phyloP scores from a whole-genome alignment of 163 green algal species.

The Scenedesmus sp. region DNA sequence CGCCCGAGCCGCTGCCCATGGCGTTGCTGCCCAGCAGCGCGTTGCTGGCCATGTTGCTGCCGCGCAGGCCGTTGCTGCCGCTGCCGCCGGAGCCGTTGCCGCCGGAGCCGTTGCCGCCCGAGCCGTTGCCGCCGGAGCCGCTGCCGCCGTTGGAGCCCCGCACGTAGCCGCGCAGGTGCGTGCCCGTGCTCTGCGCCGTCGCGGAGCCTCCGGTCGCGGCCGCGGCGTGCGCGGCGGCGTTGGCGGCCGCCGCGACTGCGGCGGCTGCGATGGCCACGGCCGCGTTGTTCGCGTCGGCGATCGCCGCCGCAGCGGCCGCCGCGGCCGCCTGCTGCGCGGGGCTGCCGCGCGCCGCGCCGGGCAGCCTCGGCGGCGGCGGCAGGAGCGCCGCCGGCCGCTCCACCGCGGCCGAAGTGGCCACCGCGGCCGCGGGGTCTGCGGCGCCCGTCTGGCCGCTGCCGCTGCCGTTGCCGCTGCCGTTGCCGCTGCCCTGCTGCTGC shows the following conservation, averaged over 20 bases:
- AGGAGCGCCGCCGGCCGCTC: conserved; percentile 12
- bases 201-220: conserved; percentile 13
- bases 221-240: conserved; percentile 31
- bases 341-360: conserved; percentile 6
- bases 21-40: conserved; percentile 15
- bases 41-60: conserved; percentile 34
- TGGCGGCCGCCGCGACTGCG: conserved; percentile 15
- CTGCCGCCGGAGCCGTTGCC: conserved; percentile 11
- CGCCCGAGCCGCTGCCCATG: conserved; percentile 11
- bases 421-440: background rate
- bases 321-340: conserved; percentile 5
- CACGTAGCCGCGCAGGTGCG: conserved; percentile 13
- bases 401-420: background rate
- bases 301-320: conserved; percentile 31
- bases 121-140: conserved; percentile 34
- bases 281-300: conserved; percentile 35
- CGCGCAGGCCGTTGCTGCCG: conserved; percentile 25
- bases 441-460: background rate
- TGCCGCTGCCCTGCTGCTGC: conserved; percentile 26
- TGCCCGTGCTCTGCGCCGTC: conserved; percentile 37
- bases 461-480: conserved; percentile 24
- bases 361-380: conserved; percentile 11
- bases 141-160: background rate
- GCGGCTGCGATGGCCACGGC: conserved; percentile 38
- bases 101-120: conserved; percentile 28